Base-by-base conservation (phyloP, 805 yeast species). In the Starmerella riodocensis region DNA sequence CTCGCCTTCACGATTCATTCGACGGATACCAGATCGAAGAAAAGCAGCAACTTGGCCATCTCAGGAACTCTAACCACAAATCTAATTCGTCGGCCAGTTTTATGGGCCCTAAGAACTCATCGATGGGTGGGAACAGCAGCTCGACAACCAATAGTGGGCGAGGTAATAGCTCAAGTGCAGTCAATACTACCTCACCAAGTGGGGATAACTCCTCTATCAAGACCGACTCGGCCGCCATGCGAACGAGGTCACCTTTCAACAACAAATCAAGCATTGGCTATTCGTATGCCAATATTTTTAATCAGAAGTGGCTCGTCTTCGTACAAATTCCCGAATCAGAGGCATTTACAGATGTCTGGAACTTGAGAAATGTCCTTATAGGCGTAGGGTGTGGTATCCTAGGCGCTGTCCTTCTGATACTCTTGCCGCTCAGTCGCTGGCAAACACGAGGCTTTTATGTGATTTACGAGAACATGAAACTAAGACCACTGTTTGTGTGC, bases 391-490 rank as follows among this genome's bases (percentile, higher is more conserved):
- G 37, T 5, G 56, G 53, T 8, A 45, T 52, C 19, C 35, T 52
- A 2, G 53, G 53, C 11, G 51, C 49, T 7, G 44, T 51, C 7
- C 30, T 51, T n/a, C 32, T 51, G 7, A 36, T 51, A 7, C 36
- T 51, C 20, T 32, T 50, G 2, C 56, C 56, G 3, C 33, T 49
- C 8, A 50, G 56, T 24, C 34, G 51, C 2, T 39, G 42, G 44
- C 52, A 50, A 38, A 52, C 56, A 2, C 31, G 45, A 4, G 52
- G 54, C 3, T 33, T 52, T 5, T 52, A 52, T 35, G 29, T 41
- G n/a, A 49, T 52, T 21, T 52, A 51, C 42, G 42, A 47, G 19
- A 46, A 45, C 27, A 48, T 52, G 53, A 37, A 39, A 20, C 41
- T 40, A 14, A 37, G 45, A 4, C 49, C 49, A 6, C 35, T 45